These are phyloP conservation scores for Bothriochloa decipiens DNA, from an alignment of 176 grass and related monocot species.

Conservation along the genomic window DNA sequence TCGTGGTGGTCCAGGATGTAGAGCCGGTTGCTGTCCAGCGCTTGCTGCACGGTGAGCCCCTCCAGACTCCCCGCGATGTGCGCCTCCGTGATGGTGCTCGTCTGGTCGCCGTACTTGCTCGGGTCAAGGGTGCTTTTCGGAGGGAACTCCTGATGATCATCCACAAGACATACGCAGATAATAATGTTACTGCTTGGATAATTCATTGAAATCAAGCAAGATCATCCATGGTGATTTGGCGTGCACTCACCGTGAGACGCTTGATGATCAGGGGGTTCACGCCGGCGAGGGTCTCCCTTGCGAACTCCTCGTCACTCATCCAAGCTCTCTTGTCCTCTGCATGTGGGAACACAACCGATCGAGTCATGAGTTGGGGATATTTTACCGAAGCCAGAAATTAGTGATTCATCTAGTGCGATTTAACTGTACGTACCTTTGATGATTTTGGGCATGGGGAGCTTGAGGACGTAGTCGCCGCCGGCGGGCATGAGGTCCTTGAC, in stretches of 20 bases:
- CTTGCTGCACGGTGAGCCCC: constrained; percentile 47
- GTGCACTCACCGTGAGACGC: constrained; percentile 44
- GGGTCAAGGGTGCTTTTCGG: constrained; percentile 61
- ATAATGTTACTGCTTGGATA: neutral
- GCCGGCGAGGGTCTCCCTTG: constrained; percentile 61
- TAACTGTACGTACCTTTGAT: neutral
- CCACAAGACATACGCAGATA: no score
- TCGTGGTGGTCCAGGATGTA: constrained; percentile 87
- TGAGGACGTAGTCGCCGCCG: neutral
- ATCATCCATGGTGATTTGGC: no score
- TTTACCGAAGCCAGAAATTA: neutral
- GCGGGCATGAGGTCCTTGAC: constrained; percentile 7
- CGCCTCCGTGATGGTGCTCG: constrained; percentile 55
- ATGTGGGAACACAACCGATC: no score
- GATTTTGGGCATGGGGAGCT: constrained; percentile 9
- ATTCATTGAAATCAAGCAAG: neutral
- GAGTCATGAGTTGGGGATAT: no score
- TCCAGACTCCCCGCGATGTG: constrained; percentile 52
- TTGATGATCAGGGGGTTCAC: constrained; percentile 64
- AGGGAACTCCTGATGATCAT: constrained; percentile 48
- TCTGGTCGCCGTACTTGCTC: constrained; percentile 60
- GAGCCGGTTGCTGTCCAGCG: constrained; percentile 43
- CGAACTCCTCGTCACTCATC: constrained; percentile 73
- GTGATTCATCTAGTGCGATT: neutral
- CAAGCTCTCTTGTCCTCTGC: constrained; percentile 53